Evolutionary conservation across 306 rosid species (phyloP), one percentile per base, ranked within the genome.

Genomic region (Parietaria judaica): DNA sequence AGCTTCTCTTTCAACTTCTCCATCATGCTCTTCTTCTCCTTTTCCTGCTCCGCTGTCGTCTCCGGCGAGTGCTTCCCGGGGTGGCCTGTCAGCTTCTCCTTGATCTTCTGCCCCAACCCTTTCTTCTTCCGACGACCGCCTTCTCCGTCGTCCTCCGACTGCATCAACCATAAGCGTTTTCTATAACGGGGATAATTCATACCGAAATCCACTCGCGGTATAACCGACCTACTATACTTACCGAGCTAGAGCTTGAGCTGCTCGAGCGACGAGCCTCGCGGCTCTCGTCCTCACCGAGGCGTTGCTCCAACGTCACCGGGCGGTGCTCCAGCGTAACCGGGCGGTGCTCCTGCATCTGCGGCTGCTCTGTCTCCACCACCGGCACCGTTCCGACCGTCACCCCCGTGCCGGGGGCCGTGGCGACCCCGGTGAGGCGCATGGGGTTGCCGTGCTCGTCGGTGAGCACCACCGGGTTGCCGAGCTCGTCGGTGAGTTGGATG

Each of bases 1-100:
- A 90, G 71, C 70, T 83, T 90, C 16, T 85, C 89, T 72, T 69
- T 87, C 76, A 90, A 83, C 87, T 81, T 90, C 41, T 87, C 89
- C 69, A 83, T 59, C 17, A 87, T 43, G 8, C 86, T 68, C 65
- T 74, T 87, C 83, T 85, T 87, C 77, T 78, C 85, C 44, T 61
- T 84, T 51, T 77, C 85, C 39, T 7, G 47, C 0, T 52, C 15
- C 13, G 71, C 6, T 17, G 52, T 46, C 7, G 68, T 36, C 8
- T 15, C 37, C 41, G 49, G 8, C 1, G 68, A n/a, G n/a, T 78
- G 63, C 50, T 35, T 51, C 14, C 66, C 80, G 0, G 72, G 8
- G 6, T 17, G 12, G 11, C 62, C 83, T 0, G 78, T 72, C 3
- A 87, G 38, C 44, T 78, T 90, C 68, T 83, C 95, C 75, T 78